Evolutionary conservation across 2,329 filamentous ascomycete genomes (phyloP).

Genomic region (Epichloe bromicola): DNA sequence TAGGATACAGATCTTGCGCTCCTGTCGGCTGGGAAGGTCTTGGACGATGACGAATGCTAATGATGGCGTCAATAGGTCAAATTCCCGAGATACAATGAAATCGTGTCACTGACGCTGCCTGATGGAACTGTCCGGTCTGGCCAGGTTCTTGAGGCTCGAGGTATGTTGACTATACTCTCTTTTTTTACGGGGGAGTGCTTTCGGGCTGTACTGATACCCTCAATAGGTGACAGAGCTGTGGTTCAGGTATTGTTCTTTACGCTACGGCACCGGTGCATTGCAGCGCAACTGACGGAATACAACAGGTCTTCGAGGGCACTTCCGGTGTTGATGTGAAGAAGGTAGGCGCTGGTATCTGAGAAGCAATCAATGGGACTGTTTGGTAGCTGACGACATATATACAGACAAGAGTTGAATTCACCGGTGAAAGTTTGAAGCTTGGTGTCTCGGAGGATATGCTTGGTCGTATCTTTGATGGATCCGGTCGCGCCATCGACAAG

Average conservation of each 20-base stretch:
- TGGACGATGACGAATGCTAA: slow-evolving; percentile 3
- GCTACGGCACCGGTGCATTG: slow-evolving; percentile 1
- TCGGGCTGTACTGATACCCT: slow-evolving; percentile 1
- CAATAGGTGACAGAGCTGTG: slow-evolving; percentile 73
- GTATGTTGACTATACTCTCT: slow-evolving; percentile 31
- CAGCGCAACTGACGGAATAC: slow-evolving; percentile 12
- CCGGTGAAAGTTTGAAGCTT: slow-evolving; percentile 91
- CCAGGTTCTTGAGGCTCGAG: slow-evolving; percentile 94
- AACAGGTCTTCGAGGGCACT: slow-evolving; percentile 91
- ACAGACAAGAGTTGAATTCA: slow-evolving; percentile 94
- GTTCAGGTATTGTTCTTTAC: slow-evolving; percentile 58
- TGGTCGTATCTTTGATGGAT: slow-evolving; percentile 96
- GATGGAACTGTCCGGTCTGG: slow-evolving; percentile 91
- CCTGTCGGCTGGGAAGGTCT: not conserved
- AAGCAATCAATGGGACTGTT: not conserved
- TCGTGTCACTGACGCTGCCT: slow-evolving; percentile 87
- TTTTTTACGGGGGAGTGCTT: no score
- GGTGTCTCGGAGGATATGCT: slow-evolving; percentile 99
- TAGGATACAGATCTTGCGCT: slow-evolving; percentile 24
- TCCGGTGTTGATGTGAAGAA: slow-evolving; percentile 98
- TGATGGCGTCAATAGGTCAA: slow-evolving; percentile 57
- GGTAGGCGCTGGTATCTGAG: slow-evolving; percentile 35
- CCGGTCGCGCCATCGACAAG: slow-evolving; percentile 95
- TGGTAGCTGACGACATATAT: slow-evolving; percentile 13
- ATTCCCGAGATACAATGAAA: slow-evolving; percentile 95